Conservation (phyloP, 73 alveolate genomes). For the Tetrahymena elliotti region DNA sequence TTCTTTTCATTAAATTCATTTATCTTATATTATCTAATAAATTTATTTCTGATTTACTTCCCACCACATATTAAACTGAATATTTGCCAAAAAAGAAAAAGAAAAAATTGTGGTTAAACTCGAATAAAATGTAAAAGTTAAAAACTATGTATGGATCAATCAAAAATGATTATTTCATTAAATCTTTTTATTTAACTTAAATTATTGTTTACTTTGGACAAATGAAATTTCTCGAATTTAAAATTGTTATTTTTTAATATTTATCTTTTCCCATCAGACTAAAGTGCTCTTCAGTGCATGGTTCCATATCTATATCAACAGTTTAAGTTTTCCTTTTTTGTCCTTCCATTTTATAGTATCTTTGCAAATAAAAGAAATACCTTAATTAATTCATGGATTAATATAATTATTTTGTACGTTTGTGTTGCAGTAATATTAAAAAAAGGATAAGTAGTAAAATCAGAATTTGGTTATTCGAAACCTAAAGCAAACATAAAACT, state of each 20-base stretch:
- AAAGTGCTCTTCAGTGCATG: background rate
- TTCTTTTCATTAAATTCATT: no score
- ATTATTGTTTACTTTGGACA: background rate
- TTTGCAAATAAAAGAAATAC: background rate
- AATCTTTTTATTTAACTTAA: no score
- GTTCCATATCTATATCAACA: background rate
- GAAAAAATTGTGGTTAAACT: no score
- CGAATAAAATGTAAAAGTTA: no score
- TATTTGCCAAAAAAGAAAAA: no score
- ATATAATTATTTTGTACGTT: background rate
- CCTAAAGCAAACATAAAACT: background rate
- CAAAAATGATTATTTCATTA: no score
- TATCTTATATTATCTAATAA: no score
- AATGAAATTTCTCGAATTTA: background rate
- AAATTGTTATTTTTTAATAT: background rate
- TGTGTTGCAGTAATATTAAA: background rate
- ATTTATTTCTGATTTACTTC: no score
- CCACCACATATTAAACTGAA: no score
- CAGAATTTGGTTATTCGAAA: background rate
- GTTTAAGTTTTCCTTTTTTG: background rate
- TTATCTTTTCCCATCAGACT: background rate
- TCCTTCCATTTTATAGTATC: background rate
- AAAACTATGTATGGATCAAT: no score
- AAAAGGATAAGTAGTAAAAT: background rate
- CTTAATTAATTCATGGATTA: background rate